Evolutionary conservation across 2,329 filamentous ascomycete species (phyloP), one percentile per base, ranked within the genome.

Genomic region (Coniochaeta sp.): DNA sequence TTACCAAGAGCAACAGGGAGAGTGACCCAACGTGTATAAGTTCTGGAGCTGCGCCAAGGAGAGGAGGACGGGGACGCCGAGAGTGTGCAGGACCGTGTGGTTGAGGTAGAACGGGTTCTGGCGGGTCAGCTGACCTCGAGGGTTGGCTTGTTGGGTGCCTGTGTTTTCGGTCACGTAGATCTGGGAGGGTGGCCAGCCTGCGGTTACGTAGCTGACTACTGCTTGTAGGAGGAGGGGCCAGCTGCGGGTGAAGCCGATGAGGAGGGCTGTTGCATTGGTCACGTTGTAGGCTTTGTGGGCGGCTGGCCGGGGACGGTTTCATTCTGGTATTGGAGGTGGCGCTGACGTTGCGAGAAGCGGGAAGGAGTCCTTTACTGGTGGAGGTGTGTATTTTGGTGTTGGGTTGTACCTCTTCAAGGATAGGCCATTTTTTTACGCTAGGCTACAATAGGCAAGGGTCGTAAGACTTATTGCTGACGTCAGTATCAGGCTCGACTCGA

Each of bases 91-190:
- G 4, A 69, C 65, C 0, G 67, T 69, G 57, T 83, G 74, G 62
- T 81, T 75, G 20, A 83, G 65, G 60, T 72, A 81, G 63, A 77
- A 81, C 0, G 77, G 79, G 54, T 83, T 81, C 55, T 82, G 74
- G 0, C 77, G 65, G 0, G 71, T 70, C 3, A 82, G 67, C 30
- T 68, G 65, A 3, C 70, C 72, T 8, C 68, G 63, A n/a, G 66
- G 60, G 59, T 83, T 83, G 48, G 76, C 72, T 51, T 76, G 65
- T 60, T 80, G 76, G 13, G 74, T 74, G 6, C 79, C 79, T 5
- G 75, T 83, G 63, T 83, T 83, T 58, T 83, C 80, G 26, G 83
- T 64, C 2, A 83, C 74, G 55, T 77, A 77, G 53, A 83, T 81
- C 55, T 82, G 72, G 18, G 68, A 67, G 0, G 76, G 63, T 1